A percentile compares a stretch with the other conserved stretches of the same genome.
Evolutionary conservation across 2,329 filamentous ascomycete genomes (phyloP).

Genomic region (Dactylellina parvicollis): DNA sequence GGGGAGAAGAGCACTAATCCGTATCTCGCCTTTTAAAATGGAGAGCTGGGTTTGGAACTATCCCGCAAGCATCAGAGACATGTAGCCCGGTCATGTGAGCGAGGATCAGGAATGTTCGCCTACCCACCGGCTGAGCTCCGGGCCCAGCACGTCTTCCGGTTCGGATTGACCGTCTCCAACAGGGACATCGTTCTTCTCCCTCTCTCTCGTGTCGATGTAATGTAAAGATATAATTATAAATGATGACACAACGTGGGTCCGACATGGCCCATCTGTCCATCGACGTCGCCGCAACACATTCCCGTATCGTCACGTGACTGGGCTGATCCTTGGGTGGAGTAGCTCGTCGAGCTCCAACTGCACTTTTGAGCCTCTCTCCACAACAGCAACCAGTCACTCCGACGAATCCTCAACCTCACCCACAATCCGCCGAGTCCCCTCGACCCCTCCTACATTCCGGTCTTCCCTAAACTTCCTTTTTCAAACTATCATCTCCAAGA

Average conservation of each 20-base stretch:
- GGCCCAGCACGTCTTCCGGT: not conserved
- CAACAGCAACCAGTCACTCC: conserved; percentile 28
- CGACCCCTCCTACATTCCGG: not conserved
- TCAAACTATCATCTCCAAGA: not conserved
- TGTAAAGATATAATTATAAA: too few relatives aligned
- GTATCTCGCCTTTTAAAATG: not conserved
- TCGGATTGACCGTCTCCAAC: not conserved
- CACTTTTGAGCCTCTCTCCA: conserved; percentile 49
- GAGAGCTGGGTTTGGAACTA: conserved; percentile 2
- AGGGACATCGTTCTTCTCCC: not conserved
- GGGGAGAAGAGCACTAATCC: not conserved
- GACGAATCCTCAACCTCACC: conserved; percentile 17
- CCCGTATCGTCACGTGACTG: conserved; percentile 13
- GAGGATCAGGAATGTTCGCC: not conserved
- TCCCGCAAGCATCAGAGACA: conserved; percentile 20
- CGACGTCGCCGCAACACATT: conserved; percentile 20
- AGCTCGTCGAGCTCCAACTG: conserved; percentile 30
- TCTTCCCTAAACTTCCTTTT: conserved; percentile 1
- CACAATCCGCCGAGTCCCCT: not conserved
- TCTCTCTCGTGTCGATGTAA: too few relatives aligned
- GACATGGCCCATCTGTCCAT: not conserved
- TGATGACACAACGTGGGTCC: not conserved
- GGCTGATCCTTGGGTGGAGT: conserved; percentile 14
- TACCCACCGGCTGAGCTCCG: not conserved
- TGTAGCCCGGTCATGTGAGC: conserved; percentile 6